A percentile compares a stretch with the other conserved stretches of the same genome.
Conservation (phyloP, 176 grass and related monocot genomes). For the Stipa capillata region DNA sequence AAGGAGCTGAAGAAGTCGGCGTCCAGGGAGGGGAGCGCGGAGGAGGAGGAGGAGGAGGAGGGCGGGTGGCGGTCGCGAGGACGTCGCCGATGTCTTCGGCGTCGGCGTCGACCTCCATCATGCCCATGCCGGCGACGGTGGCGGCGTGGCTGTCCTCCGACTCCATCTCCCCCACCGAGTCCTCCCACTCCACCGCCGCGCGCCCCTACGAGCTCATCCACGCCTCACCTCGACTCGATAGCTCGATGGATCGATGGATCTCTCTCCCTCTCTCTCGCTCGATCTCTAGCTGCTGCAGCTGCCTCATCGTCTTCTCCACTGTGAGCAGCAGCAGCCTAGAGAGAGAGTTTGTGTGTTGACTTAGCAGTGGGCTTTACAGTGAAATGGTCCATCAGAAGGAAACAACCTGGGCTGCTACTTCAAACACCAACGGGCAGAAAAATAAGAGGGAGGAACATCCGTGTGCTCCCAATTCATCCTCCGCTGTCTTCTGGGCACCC, state of each 20-base stretch:
- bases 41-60: background rate
- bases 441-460: too few species aligned
- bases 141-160: slow-evolving; percentile 13
- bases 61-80: slow-evolving; percentile 25
- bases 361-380: too few species aligned
- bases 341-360: too few species aligned
- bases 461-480: too few species aligned
- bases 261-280: too few species aligned
- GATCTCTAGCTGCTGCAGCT: too few species aligned
- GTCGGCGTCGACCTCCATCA: slow-evolving; percentile 63
- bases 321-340: too few species aligned
- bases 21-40: slow-evolving; percentile 24
- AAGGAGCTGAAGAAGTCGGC: slow-evolving; percentile 70
- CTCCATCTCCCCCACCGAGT: slow-evolving; percentile 38
- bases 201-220: background rate
- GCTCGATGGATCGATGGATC: background rate
- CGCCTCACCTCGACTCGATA: background rate
- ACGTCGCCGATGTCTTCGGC: slow-evolving; percentile 27
- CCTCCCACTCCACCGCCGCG: slow-evolving; percentile 18
- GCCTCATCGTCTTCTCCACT: too few species aligned
- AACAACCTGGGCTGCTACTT: too few species aligned
- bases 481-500: too few species aligned
- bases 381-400: too few species aligned
- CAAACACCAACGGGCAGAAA: too few species aligned
- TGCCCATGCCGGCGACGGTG: slow-evolving; percentile 7